These are phyloP conservation scores for Globisporangium sylvaticum DNA, from an alignment of 352 stramenopile genomes.

Conservation along the genomic window DNA sequence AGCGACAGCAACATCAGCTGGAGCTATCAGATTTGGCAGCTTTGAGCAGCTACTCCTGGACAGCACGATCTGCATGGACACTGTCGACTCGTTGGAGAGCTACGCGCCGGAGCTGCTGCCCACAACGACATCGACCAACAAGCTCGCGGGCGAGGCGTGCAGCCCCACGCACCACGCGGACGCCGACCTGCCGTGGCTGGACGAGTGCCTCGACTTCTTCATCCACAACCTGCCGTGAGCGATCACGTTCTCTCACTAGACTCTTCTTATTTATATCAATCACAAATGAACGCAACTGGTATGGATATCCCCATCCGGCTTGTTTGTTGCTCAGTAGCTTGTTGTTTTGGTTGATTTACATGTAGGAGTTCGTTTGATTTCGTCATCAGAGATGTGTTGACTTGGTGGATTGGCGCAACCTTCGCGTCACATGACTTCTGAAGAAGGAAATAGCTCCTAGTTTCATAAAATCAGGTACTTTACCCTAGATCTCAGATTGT, in stretches of 20 bases:
- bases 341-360: too few species aligned
- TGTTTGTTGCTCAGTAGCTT: too few species aligned
- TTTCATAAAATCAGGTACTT: too few species aligned
- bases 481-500: too few species aligned
- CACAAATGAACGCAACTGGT: neutral
- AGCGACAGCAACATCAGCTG: neutral
- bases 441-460: too few species aligned
- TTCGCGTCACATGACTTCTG: too few species aligned
- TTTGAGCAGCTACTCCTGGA: constrained; percentile 17
- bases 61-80: neutral
- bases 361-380: too few species aligned
- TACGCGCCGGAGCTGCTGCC: neutral
- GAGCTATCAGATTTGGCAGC: neutral
- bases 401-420: too few species aligned
- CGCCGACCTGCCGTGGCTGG: constrained; percentile 17
- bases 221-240: constrained; percentile 21
- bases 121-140: neutral
- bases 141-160: neutral
- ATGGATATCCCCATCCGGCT: neutral
- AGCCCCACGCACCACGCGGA: constrained; percentile 17
- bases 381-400: too few species aligned
- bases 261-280: neutral
- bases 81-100: neutral
- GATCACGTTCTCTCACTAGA: neutral
- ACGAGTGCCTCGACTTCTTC: constrained; percentile 29